These are phyloP conservation scores for Manihot esculenta DNA, from an alignment of 441 rosid species.

Conservation along the genomic window DNA sequence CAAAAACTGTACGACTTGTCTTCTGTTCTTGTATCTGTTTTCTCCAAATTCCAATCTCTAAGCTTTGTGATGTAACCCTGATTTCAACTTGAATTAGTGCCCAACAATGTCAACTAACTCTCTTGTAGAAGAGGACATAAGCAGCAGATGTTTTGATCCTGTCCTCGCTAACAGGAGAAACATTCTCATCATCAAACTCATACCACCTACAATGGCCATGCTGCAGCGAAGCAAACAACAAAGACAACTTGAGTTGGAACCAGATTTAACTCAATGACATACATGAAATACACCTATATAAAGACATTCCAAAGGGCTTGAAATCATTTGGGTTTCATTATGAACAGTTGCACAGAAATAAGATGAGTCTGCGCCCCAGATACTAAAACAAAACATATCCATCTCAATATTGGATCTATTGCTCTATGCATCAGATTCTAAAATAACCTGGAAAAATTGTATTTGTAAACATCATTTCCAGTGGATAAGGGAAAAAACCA, in stretches of 20 bases:
- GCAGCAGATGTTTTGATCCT: slow-evolving; percentile 88
- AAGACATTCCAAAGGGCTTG: neutral
- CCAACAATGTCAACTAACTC: slow-evolving; percentile 36
- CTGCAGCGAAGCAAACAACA: slow-evolving; percentile 38
- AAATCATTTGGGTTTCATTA: neutral
- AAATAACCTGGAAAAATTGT: neutral
- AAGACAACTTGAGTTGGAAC: neutral
- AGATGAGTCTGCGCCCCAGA: neutral
- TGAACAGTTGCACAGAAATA: neutral
- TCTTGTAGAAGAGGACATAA: slow-evolving; percentile 87
- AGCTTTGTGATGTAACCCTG: too few relatives aligned
- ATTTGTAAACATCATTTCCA: too few relatives aligned
- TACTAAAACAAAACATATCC: neutral
- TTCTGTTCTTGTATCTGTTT: neutral
- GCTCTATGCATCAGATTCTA: neutral
- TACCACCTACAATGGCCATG: slow-evolving; percentile 86
- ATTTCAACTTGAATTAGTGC: neutral
- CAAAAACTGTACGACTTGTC: neutral
- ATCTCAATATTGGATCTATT: neutral
- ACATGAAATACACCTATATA: neutral
- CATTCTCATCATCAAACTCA: slow-evolving; percentile 82
- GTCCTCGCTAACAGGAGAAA: slow-evolving; percentile 52
- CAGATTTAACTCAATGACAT: neutral
- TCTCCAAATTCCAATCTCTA: neutral
- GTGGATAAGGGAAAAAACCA: neutral